These are phyloP conservation scores for Euphrasia confusa DNA, from an alignment of 257 asterid genomes.

Conservation along the genomic window DNA sequence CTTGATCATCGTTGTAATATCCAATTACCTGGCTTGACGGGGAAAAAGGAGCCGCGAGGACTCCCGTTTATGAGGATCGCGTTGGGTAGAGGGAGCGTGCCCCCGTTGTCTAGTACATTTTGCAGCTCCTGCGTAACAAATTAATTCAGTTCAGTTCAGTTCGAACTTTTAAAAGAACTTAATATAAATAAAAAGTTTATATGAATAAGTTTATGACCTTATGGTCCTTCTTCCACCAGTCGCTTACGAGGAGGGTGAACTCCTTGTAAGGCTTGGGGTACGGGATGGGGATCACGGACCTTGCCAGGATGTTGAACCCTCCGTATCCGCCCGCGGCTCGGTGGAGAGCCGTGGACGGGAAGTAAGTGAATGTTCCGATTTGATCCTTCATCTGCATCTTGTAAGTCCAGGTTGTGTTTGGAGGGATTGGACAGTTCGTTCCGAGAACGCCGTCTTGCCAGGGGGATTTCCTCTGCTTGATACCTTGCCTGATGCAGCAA, in stretches of 20 bases:
- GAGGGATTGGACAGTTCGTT: slow-evolving; percentile 84
- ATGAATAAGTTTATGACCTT: slow-evolving; percentile 33
- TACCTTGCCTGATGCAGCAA: slow-evolving; percentile 49
- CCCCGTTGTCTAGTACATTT: slow-evolving; percentile 46
- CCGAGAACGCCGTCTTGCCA: slow-evolving; percentile 97
- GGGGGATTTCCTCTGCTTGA: slow-evolving; percentile 63
- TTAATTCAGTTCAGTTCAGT: no score
- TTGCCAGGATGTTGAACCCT: slow-evolving; percentile 52
- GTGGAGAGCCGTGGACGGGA: slow-evolving; percentile 66
- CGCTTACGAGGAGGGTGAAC: slow-evolving; percentile 49
- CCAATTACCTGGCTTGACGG: slow-evolving; percentile 40
- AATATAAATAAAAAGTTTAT: no score
- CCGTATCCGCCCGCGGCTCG: slow-evolving; percentile 78
- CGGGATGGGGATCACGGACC: slow-evolving; percentile 69
- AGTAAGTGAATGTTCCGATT: slow-evolving; percentile 65
- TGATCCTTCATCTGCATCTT: slow-evolving; percentile 81
- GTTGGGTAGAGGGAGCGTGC: slow-evolving; percentile 46
- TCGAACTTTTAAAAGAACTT: no score
- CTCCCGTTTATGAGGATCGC: slow-evolving; percentile 70
- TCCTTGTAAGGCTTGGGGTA: slow-evolving; percentile 55
- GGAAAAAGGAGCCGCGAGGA: slow-evolving; percentile 34
- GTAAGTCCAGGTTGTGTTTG: slow-evolving; percentile 73
- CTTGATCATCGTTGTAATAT: no score
- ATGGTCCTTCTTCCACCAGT: slow-evolving; percentile 82
- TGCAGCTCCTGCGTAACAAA: slow-evolving; percentile 43